Percentiles rank a stretch among this genome's conserved stretches.
Evolutionary conservation across 768 basidiomycete genomes (phyloP).

Genomic region (Pleurotus ostreatus): DNA sequence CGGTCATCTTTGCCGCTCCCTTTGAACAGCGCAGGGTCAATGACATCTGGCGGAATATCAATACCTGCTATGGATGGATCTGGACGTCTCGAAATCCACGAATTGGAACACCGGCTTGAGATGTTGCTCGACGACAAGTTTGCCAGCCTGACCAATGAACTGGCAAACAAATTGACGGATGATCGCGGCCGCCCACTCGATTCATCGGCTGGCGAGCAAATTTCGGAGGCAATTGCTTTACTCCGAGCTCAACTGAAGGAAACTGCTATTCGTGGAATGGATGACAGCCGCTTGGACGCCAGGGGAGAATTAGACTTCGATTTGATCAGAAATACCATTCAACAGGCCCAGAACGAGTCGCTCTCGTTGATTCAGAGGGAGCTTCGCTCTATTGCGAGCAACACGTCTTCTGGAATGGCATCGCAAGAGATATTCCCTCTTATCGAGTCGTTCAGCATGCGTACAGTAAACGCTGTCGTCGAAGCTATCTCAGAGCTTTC

Average conservation of each 20-base stretch:
- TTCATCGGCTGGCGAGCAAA: slow-evolving; percentile 54
- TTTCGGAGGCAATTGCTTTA: slow-evolving; percentile 61
- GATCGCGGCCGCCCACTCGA: slow-evolving; percentile 24
- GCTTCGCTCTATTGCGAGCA: slow-evolving; percentile 41
- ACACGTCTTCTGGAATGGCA: slow-evolving; percentile 17
- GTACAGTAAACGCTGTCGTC: slow-evolving; percentile 56
- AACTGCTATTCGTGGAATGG: slow-evolving; percentile 49
- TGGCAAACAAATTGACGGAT: slow-evolving; percentile 21
- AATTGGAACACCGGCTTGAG: slow-evolving; percentile 58
- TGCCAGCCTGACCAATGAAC: slow-evolving; percentile 39
- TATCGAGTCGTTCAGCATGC: slow-evolving; percentile 56
- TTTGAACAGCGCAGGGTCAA: slow-evolving; percentile 40
- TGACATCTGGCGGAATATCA: slow-evolving; percentile 40
- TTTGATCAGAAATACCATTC: slow-evolving; percentile 63
- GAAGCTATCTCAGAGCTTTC: slow-evolving; percentile 54
- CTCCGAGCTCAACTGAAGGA: slow-evolving; percentile 68
- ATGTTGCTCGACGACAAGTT: slow-evolving; percentile 71
- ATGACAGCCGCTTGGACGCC: slow-evolving; percentile 66
- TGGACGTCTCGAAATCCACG: slow-evolving; percentile 53
- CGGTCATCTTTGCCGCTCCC: slow-evolving; percentile 58
- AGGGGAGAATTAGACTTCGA: slow-evolving; percentile 78
- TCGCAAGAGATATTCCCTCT: slow-evolving; percentile 32
- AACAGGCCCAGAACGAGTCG: slow-evolving; percentile 64
- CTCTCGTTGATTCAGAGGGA: slow-evolving; percentile 55
- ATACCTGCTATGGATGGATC: slow-evolving; percentile 47